Base-by-base conservation (phyloP, 441 rosid genomes). In the Corymbia calophylla region DNA sequence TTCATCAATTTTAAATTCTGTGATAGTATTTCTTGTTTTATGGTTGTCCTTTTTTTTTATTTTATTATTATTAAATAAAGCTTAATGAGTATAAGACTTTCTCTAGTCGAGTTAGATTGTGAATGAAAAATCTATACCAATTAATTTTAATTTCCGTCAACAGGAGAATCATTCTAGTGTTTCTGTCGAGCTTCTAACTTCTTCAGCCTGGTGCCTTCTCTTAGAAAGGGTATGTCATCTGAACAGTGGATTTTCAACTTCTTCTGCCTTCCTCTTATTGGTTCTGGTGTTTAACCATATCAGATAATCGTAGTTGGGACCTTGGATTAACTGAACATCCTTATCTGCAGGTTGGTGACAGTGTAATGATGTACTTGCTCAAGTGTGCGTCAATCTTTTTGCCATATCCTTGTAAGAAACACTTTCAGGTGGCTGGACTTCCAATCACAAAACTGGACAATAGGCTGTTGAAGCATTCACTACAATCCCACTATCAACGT, bases 361-460 rank as follows among this genome's bases (percentile, higher is more conserved):
- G 89, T 88, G 54, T 95, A 89, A 96, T 98, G 99, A 55, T 89
- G 90, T 94, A 96, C 93, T 95, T 98, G 87, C 95, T 98, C 29
- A 91, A 87, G 91, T 88, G 93, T 90, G 90, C 97, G 19, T 95
- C 97, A 39, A 93, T 96, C 60, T 97, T 96, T 92, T 90, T 96
- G 90, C 95, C 97, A 58, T 88, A 94, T 48, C 92, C 90, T 89
- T 92, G 88, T 39, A 91, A 91, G 91, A 96, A 92, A 90, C 90
- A 95, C 89, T 93, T 92, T 89, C 99, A 98, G 92, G 99, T 96
- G 91, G 92, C 96, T 25, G 99, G 99, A 81, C 92, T 94, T 91
- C 95, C 97, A 88, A 91, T 95, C 81, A 88, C 44, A 77, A 88
- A 77, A 89, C 89, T 92, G 89, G 89, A 90, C 55, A 84, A 81